Conservation (phyloP, 2,329 filamentous ascomycete genomes). For the Colletotrichum sp. region DNA sequence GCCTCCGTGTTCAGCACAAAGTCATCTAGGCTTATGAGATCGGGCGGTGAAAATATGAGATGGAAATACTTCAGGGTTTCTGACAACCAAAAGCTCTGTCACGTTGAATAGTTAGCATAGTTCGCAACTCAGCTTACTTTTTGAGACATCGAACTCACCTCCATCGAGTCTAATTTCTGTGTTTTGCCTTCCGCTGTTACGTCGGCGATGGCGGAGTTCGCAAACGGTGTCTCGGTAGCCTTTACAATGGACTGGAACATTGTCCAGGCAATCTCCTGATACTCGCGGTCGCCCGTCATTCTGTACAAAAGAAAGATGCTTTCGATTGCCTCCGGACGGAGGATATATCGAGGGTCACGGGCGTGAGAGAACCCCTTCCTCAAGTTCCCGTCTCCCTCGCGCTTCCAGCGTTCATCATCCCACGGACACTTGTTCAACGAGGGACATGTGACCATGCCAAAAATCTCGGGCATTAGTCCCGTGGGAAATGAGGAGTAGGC, state of each 20-base stretch:
- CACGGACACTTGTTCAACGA: conserved; percentile 49
- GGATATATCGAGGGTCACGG: conserved; percentile 54
- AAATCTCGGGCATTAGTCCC: conserved; percentile 59
- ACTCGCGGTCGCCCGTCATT: conserved; percentile 51
- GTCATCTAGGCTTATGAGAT: conserved; percentile 68
- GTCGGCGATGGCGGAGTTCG: conserved; percentile 53
- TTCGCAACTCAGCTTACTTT: conserved; percentile 1
- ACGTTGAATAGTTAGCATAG: neutral
- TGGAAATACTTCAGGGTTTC: conserved; percentile 82
- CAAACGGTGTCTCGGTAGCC: conserved; percentile 50
- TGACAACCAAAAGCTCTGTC: conserved; percentile 73
- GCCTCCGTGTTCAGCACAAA: conserved; percentile 66
- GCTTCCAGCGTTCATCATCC: conserved; percentile 31
- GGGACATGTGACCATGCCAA: conserved; percentile 46
- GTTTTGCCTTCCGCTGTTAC: conserved; percentile 52
- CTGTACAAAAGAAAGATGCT: conserved; percentile 61
- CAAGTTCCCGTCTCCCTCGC: conserved; percentile 28
- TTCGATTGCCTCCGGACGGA: conserved; percentile 58
- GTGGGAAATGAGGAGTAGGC: conserved; percentile 51
- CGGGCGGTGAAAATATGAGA: conserved; percentile 69
- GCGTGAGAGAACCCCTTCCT: conserved; percentile 67
- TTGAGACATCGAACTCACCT: conserved; percentile 30
- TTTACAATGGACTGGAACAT: conserved; percentile 55
- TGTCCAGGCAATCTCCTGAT: conserved; percentile 56
- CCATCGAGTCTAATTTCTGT: conserved; percentile 43